These are phyloP conservation scores for Neurospora sp. DNA, from an alignment of 495 filamentous ascomycete genomes.

Conservation along the genomic window DNA sequence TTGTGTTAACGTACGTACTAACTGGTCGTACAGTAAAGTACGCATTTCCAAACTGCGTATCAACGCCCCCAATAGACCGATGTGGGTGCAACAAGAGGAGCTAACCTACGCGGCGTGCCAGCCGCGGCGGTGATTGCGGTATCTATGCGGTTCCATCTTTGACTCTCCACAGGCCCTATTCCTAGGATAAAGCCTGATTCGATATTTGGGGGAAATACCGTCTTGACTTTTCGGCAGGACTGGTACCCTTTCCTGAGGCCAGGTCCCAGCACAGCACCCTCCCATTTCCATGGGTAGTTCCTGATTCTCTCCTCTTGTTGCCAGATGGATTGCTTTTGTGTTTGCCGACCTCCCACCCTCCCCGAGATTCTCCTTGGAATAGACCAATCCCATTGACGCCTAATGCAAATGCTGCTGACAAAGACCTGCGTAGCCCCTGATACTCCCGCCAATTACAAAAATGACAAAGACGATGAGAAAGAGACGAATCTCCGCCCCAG, in stretches of 20 bases:
- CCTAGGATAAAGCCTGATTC: neutral
- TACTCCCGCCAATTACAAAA: constrained; percentile 7
- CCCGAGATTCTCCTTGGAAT: neutral
- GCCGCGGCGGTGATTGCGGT: neutral
- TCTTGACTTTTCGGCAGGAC: neutral
- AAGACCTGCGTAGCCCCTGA: neutral
- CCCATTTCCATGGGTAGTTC: neutral
- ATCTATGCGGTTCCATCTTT: neutral
- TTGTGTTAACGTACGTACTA: neutral
- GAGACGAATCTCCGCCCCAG: neutral
- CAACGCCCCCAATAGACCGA: neutral
- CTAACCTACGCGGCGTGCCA: neutral
- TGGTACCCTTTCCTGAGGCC: neutral
- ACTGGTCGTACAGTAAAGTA: neutral
- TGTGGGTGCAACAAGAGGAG: neutral
- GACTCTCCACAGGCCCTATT: neutral
- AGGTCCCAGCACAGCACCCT: neutral
- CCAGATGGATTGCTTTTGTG: neutral
- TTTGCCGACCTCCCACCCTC: constrained; percentile 3
- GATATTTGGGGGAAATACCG: neutral
- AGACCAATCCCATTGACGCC: constrained; percentile 10
- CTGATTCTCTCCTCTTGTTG: constrained; percentile 1
- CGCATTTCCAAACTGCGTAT: neutral
- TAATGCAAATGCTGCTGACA: constrained; percentile 14
- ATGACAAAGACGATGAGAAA: constrained; percentile 1